phyloP scores from a whole-genome alignment of 768 basidiomycete species.

The Trametes maxima region DNA sequence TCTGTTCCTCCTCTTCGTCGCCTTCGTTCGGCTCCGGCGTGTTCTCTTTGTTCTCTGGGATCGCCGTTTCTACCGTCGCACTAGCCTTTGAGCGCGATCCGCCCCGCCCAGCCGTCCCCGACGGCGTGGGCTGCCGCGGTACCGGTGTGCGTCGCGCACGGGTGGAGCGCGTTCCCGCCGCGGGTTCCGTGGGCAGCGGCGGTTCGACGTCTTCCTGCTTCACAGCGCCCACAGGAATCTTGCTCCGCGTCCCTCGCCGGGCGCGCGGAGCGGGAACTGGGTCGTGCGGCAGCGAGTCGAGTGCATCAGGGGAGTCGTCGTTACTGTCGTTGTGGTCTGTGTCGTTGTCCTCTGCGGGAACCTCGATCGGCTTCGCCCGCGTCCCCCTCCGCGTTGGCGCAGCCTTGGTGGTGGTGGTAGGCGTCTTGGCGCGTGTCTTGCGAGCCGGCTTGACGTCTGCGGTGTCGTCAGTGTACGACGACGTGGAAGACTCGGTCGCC shows the following conservation, averaged over 20 bases:
- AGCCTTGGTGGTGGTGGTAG: conserved; percentile 9
- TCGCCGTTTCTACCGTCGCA: conserved; percentile 13
- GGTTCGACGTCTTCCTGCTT: conserved; percentile 23
- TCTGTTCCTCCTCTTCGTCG: conserved; percentile 19
- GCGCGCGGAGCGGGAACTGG: conserved; percentile 22
- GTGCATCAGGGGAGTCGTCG: conserved; percentile 14
- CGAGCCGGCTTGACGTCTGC: conserved; percentile 21
- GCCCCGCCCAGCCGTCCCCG: conserved; percentile 12
- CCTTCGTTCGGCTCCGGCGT: conserved; percentile 32
- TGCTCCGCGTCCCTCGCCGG: conserved; percentile 25
- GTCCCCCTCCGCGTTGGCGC: conserved; percentile 6
- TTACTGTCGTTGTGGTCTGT: background rate
- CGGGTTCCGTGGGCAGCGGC: conserved; percentile 12
- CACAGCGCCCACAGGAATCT: conserved; percentile 22
- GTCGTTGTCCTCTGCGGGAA: conserved; percentile 15
- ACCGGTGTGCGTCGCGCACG: conserved; percentile 17
- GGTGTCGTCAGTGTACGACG: conserved; percentile 20
- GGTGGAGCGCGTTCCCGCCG: conserved; percentile 15
- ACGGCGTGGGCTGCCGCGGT: conserved; percentile 8
- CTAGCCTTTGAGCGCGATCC: conserved; percentile 11
- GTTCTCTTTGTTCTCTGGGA: conserved; percentile 37
- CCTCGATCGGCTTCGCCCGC: conserved; percentile 13
- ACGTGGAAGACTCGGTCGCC: conserved; percentile 12
- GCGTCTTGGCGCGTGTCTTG: conserved; percentile 24
- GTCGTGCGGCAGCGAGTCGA: conserved; percentile 24